Base-by-base conservation (phyloP, 2,329 filamentous ascomycete genomes). In the Alternaria postmessia region DNA sequence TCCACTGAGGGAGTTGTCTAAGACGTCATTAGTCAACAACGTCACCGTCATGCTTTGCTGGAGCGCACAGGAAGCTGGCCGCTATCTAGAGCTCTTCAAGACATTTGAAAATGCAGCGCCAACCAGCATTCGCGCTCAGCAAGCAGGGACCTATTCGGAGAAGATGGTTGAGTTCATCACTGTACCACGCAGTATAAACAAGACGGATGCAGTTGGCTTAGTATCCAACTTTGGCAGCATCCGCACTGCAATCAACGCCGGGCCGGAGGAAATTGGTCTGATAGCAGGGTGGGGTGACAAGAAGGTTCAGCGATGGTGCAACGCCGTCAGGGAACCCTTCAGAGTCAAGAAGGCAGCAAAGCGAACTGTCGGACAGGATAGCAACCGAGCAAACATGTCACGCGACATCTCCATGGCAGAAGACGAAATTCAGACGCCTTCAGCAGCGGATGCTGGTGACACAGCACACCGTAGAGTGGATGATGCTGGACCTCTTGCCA, bases 251-350 rank as follows among this genome's bases (percentile, higher is more conserved):
- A 84, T 98, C 60, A 97, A 97, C 77, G 94, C 93, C 2, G 87
- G 91, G 44, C 88, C 92, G 0, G 95, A 98, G 75, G 91, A 96
- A 78, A 86, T 99, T 36, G 88, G 89, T 14, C 82, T 92, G 63
- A 88, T 99, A n/a, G 87, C 89, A 30, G 95, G 95, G 1, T 99
- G 94, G 94, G 95, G 95, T 34, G 92, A 96, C 79, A 93, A 92
- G 81, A 99, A 99, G 79, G 93, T 97, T 22, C 90, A 91, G 78
- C 87, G 88, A 59, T 98, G 94, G 94, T 90, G 86, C 67, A 86
- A 84, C 57, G 90, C 91, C 9, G 91, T 97, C 1, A 87, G 92
- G 61, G 93, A 96, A 78, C 92, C 93, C 0, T 97, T 98, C 70
- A 83, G 92, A 59, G 88, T 90, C 5, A 88, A 89, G 69, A 91